Percentiles rank a stretch among this genome's conserved stretches.
These are phyloP conservation scores for Ogataea hybrid DNA, from an alignment of 1,139 yeast genomes.

Conservation along the genomic window DNA sequence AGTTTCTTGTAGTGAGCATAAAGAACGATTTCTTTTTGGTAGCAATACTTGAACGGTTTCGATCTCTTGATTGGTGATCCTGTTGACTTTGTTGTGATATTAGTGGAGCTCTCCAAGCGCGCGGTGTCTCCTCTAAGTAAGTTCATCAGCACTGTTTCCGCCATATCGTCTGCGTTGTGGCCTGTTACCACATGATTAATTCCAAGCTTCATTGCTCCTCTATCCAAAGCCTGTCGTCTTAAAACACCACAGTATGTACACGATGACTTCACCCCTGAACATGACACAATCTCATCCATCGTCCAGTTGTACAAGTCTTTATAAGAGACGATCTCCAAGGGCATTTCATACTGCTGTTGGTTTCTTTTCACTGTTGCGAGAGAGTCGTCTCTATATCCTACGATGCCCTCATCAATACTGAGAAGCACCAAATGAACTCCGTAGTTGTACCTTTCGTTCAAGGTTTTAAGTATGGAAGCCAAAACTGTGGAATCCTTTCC, in stretches of 20 bases:
- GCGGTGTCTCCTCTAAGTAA: slow-evolving; percentile 92
- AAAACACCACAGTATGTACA: slow-evolving; percentile 99
- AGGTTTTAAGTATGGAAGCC: slow-evolving; percentile 80
- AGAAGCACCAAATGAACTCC: slow-evolving; percentile 79
- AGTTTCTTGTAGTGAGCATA: slow-evolving; percentile 96
- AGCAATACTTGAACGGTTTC: slow-evolving; percentile 93
- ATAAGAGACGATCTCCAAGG: slow-evolving; percentile 85
- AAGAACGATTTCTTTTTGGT: slow-evolving; percentile 95
- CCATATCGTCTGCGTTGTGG: slow-evolving; percentile 99
- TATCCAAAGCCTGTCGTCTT: slow-evolving; percentile 91
- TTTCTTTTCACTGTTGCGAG: slow-evolving; percentile 95
- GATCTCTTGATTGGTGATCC: slow-evolving; percentile 87
- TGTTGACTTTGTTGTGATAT: slow-evolving; percentile 74
- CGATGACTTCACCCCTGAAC: slow-evolving; percentile 91
- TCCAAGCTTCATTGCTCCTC: slow-evolving; percentile 90
- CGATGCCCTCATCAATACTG: slow-evolving; percentile 95
- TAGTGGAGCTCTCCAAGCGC: slow-evolving; percentile 85
- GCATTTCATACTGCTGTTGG: slow-evolving; percentile 83
- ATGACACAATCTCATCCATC: slow-evolving; percentile 96
- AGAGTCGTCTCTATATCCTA: slow-evolving; percentile 96
- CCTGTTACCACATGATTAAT: slow-evolving; percentile 95
- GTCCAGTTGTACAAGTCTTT: slow-evolving; percentile 92
- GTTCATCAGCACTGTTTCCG: slow-evolving; percentile 97
- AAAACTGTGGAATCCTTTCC: slow-evolving; percentile 97
- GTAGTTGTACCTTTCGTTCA: slow-evolving; percentile 85